These are phyloP conservation scores for Colletotrichum sp. DNA, from an alignment of 2,329 filamentous ascomycete genomes.

Conservation along the genomic window DNA sequence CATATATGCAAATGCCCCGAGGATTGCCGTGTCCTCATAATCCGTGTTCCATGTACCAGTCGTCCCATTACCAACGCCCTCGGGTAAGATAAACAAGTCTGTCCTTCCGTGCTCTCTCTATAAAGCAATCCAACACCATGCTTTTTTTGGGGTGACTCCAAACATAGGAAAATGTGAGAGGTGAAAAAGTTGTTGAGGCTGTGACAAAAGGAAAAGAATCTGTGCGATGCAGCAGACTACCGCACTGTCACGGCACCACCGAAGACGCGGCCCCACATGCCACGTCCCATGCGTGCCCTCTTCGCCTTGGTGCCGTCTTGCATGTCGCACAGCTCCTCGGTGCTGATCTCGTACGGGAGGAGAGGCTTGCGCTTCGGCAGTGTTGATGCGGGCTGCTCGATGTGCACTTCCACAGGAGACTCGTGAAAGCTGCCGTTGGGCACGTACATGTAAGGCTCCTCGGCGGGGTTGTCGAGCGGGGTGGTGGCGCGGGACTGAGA, in stretches of 20 bases:
- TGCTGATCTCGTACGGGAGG: slow-evolving; percentile 61
- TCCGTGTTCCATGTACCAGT: slow-evolving; percentile 17
- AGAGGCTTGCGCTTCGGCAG: slow-evolving; percentile 27
- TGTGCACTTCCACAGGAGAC: slow-evolving; percentile 52
- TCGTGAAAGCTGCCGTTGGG: slow-evolving; percentile 49
- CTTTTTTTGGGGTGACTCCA: slow-evolving; percentile 15
- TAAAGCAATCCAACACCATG: slow-evolving; percentile 20
- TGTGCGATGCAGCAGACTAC: slow-evolving; percentile 23
- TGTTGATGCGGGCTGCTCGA: slow-evolving; percentile 43
- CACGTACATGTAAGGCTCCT: slow-evolving; percentile 47
- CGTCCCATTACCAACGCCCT: slow-evolving; percentile 20
- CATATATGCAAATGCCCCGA: slow-evolving; percentile 20
- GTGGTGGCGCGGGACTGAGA: slow-evolving; percentile 53
- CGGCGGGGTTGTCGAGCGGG: slow-evolving; percentile 49
- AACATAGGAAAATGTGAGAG: slow-evolving; percentile 17
- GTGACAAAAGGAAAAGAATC: background rate
- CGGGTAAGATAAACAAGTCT: background rate
- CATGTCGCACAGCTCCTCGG: slow-evolving; percentile 55
- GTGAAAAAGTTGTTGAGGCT: background rate
- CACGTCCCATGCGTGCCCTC: slow-evolving; percentile 50
- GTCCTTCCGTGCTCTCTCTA: slow-evolving; percentile 12
- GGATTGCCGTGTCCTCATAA: slow-evolving; percentile 15
- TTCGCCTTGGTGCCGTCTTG: slow-evolving; percentile 54
- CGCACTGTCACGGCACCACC: slow-evolving; percentile 47
- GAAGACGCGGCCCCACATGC: slow-evolving; percentile 60